Evolutionary conservation across 1,284 basidiomycete species (phyloP).

Genomic region (Fomitopsis pinicola): DNA sequence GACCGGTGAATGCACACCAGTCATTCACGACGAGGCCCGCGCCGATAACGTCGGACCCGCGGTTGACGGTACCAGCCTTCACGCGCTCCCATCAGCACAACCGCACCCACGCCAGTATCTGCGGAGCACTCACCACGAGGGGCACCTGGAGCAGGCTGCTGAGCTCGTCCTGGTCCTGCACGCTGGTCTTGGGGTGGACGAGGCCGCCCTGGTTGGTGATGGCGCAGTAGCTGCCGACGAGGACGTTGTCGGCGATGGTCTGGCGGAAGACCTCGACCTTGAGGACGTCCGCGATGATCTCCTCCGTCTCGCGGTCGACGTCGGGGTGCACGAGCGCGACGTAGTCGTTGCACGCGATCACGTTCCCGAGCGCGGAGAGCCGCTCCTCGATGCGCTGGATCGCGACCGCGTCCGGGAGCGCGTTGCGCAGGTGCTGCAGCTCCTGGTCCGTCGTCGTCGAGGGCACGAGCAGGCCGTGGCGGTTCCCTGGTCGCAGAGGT

Average conservation of each 20-base stretch:
- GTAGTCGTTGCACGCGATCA: constrained; percentile 98
- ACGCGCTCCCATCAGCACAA: neutral
- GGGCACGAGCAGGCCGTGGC: constrained; percentile 95
- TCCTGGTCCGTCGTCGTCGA: constrained; percentile 97
- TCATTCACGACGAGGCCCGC: constrained; percentile 98
- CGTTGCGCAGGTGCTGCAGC: constrained; percentile 95
- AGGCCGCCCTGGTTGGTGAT: constrained; percentile 96
- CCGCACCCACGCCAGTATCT: neutral
- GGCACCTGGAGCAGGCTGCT: constrained; percentile 94
- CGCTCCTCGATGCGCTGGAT: constrained; percentile 98
- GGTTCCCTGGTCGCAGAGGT: constrained; percentile 57
- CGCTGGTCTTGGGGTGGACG: constrained; percentile 95
- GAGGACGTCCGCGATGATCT: constrained; percentile 98
- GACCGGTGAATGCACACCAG: constrained; percentile 96
- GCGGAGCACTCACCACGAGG: constrained; percentile 69
- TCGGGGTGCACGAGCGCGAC: constrained; percentile 98
- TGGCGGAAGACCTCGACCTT: constrained; percentile 99
- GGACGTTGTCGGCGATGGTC: constrained; percentile 94
- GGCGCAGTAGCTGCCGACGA: constrained; percentile 94
- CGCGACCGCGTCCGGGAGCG: constrained; percentile 88
- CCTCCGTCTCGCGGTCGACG: constrained; percentile 97
- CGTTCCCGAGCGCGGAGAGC: constrained; percentile 94
- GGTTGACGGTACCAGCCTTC: constrained; percentile 96
- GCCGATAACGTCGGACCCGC: constrained; percentile 96
- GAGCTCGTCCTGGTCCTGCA: constrained; percentile 97